Evolutionary conservation across 768 basidiomycete genomes (phyloP).

Genomic region (Lentinula boryana): DNA sequence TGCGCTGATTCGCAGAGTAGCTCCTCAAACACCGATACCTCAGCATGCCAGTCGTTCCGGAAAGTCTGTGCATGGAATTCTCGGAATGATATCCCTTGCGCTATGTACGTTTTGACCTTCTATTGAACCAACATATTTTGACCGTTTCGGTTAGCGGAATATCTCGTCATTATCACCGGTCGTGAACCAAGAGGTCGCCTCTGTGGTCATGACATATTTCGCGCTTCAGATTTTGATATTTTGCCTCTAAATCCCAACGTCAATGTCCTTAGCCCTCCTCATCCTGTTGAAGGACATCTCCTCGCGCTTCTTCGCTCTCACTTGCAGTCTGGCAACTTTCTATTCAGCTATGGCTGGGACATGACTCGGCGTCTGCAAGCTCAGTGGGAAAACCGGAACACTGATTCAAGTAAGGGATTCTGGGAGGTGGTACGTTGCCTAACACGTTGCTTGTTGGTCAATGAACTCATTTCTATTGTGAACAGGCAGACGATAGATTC

Average conservation of each 20-base stretch:
- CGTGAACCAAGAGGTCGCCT: constrained; percentile 74
- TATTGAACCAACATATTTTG: neutral
- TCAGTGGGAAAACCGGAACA: constrained; percentile 59
- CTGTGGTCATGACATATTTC: constrained; percentile 83
- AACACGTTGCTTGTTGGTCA: neutral
- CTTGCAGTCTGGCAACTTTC: constrained; percentile 69
- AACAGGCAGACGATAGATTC: constrained; percentile 88
- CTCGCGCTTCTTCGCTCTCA: constrained; percentile 84
- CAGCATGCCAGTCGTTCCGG: constrained; percentile 51
- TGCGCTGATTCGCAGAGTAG: constrained; percentile 24
- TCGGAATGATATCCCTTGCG: constrained; percentile 72
- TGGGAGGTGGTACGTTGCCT: constrained; percentile 69
- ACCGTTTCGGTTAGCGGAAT: constrained; percentile 65
- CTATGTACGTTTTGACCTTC: constrained; percentile 45
- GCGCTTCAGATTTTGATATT: constrained; percentile 86
- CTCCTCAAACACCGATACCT: constrained; percentile 48
- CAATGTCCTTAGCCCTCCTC: constrained; percentile 61
- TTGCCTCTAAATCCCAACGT: constrained; percentile 77
- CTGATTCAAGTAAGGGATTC: constrained; percentile 47
- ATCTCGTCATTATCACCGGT: constrained; percentile 82
- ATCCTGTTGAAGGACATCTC: constrained; percentile 85
- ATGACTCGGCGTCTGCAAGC: constrained; percentile 82
- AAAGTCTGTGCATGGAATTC: constrained; percentile 68
- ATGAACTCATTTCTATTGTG: neutral
- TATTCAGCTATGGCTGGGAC: constrained; percentile 91